Percentiles rank a stretch among this genome's conserved stretches.
phyloP scores from a whole-genome alignment of 192 early-diverging fungal genomes.

The Rhizoclosmatium globosum region DNA sequence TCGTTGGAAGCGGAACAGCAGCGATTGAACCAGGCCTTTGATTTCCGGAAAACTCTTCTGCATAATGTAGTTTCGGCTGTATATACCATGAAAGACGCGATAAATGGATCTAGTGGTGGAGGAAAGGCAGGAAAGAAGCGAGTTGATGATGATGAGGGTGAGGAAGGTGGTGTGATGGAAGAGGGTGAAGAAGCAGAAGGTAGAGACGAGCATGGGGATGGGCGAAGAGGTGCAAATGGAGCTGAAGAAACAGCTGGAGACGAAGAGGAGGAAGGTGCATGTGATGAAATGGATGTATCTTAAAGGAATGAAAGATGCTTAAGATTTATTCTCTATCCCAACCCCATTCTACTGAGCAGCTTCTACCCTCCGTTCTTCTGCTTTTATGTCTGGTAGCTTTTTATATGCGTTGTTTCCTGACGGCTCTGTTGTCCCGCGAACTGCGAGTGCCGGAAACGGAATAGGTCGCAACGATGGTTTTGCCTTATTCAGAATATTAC shows the following conservation, averaged over 20 bases:
- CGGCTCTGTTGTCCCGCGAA: background rate
- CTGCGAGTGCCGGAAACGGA: conserved; percentile 26
- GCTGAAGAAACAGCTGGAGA: background rate
- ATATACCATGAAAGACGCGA: background rate
- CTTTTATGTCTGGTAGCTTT: conserved; percentile 20
- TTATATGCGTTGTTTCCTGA: background rate
- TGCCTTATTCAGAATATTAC: conserved; percentile 24
- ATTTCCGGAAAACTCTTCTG: conserved; percentile 8
- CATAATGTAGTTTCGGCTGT: conserved; percentile 15
- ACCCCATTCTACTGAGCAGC: background rate
- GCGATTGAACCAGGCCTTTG: background rate
- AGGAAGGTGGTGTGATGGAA: background rate
- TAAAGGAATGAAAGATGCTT: background rate
- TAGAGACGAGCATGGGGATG: background rate
- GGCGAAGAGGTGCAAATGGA: background rate
- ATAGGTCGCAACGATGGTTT: conserved; percentile 33
- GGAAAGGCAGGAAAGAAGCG: conserved; percentile 2
- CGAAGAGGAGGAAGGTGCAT: conserved; percentile 21
- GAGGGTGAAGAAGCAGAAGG: background rate
- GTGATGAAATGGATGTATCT: conserved; percentile 15
- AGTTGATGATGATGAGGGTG: background rate
- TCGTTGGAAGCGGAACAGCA: conserved; percentile 2
- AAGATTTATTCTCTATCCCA: background rate
- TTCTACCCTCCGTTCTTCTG: background rate
- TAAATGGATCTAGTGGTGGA: background rate